Base-by-base conservation (phyloP, 2,329 filamentous ascomycete species). In the Xylaria hypoxylon region DNA sequence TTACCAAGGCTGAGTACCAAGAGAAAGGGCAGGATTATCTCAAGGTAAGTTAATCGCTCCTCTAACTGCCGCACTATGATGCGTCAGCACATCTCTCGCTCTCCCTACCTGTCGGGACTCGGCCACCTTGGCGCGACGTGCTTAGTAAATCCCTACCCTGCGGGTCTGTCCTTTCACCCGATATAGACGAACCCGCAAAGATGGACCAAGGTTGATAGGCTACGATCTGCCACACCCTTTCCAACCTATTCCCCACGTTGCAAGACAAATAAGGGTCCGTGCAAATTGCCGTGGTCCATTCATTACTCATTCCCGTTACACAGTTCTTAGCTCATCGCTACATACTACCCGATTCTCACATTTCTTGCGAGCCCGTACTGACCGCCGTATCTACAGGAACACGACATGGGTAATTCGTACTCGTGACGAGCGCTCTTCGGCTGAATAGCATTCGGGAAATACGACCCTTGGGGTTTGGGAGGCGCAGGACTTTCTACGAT, bases 1-100 rank as follows among this genome's bases (percentile, higher is more conserved):
- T 99, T 47, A 92, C 90, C 1, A 89, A 87, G 73, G 90, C 91
- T 71, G 96, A 98, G 80, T 99, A 93, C 80, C 79, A 88, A 73
- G 96, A 99, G 83, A 97, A 97, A 84, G 96, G 96, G 1, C 85
- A 89, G 24, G 95, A 98, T 73, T 98, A 98, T 82, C 86, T 98
- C 78, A 97, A 97, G 88, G 94, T 87, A 74, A 68, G 84, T 77
- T 77, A 26, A 28, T n/a, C 24, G 24, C 19, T 3, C 26, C n/a
- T 60, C 22, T 64, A 63, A 38, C 42, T 58, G 24, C 50, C 31
- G 55, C 61, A 26, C 33, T 19, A 42, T 22, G 58, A 65, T 69
- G 65, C 42, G 65, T 69, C 68, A 69, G 68, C 68, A 63, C 53
- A 44, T 44, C 40, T 45, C 64, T 55, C 65, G 33, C 26, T 45